Evolutionary conservation across 148 eudicot genomes (phyloP), one percentile per base, ranked within the genome.

Genomic region (Polygonum aviculare): DNA sequence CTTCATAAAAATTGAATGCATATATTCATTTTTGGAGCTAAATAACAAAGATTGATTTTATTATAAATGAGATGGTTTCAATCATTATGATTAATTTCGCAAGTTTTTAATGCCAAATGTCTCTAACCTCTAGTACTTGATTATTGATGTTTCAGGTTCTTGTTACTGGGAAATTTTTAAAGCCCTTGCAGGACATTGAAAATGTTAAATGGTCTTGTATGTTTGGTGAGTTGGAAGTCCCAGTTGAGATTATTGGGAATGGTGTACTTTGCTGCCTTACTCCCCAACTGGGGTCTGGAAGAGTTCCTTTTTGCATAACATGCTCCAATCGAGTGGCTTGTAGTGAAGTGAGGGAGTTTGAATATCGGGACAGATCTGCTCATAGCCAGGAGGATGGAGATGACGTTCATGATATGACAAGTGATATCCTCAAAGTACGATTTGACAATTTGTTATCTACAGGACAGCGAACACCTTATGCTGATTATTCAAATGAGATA

Each of bases 171-270:
- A 78, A 54, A 18, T 83, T 83, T 48, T 21, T 83, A 62, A 77
- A 75, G 48, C 76, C 75, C 52, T 41, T 41, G 48, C 49, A 65
- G 45, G 81, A 73, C n/a, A 60, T 49, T 45, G 26, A 49, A 21
- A 70, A 77, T 44, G 76, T 19, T 41, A 78, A 76, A 45, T 89
- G 87, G 88, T 80, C 86, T 36, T 82, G 85, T 80, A 87, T 87
- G 93, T 89, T 89, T 83, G 93, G 91, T 79, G 87, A 89, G 82
- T 73, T 83, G 54, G 91, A 87, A 78, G 91, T 85, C 3, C 76
- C 85, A 33, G 86, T 86, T 75, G 87, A 86, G 49, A 79, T 86
- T 76, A 57, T 83, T 5, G 73, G 74, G 40, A 81, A 84, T 11
- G 83, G 81, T 72, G 78, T 80, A 12, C 76, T 89, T 60, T 49